Percentiles rank a stretch among this genome's conserved stretches.
These are phyloP conservation scores for Phylloporus arenicola DNA, from an alignment of 768 basidiomycete genomes.

Conservation along the genomic window DNA sequence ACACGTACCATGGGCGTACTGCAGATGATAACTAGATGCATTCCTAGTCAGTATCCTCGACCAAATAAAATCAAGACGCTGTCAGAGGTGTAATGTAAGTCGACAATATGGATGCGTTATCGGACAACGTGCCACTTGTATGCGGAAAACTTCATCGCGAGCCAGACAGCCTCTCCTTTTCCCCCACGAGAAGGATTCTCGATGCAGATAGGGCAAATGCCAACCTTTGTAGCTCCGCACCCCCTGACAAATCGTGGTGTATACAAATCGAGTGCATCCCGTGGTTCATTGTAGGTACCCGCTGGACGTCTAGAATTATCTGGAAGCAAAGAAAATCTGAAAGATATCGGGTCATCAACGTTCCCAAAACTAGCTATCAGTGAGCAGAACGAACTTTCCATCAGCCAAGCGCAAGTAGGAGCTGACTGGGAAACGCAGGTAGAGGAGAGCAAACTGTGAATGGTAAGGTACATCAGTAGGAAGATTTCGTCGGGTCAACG, in stretches of 20 bases:
- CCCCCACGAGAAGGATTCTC: slow-evolving; percentile 60
- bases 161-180: slow-evolving; percentile 58
- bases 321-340: slow-evolving; percentile 17
- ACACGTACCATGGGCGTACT: slow-evolving; percentile 65
- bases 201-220: slow-evolving; percentile 72
- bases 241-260: slow-evolving; percentile 76
- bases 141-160: slow-evolving; percentile 75
- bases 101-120: neutral
- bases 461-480: slow-evolving; percentile 45
- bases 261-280: slow-evolving; percentile 61
- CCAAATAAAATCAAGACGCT: slow-evolving; percentile 14
- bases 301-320: slow-evolving; percentile 22
- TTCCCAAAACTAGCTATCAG: neutral
- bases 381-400: slow-evolving; percentile 32
- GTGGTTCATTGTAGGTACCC: slow-evolving; percentile 57
- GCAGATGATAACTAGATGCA: slow-evolving; percentile 67
- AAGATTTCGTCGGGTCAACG: slow-evolving; percentile 40
- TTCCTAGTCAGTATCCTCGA: slow-evolving; percentile 2
- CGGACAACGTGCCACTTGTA: slow-evolving; percentile 64
- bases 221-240: slow-evolving; percentile 60
- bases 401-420: slow-evolving; percentile 43
- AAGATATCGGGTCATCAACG: neutral
- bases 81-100: slow-evolving; percentile 3
- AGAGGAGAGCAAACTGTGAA: slow-evolving; percentile 54
- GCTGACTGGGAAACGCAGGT: slow-evolving; percentile 65